Base-by-base conservation (phyloP, 306 rosid genomes). In the Psophocarpus tetragonolobus region DNA sequence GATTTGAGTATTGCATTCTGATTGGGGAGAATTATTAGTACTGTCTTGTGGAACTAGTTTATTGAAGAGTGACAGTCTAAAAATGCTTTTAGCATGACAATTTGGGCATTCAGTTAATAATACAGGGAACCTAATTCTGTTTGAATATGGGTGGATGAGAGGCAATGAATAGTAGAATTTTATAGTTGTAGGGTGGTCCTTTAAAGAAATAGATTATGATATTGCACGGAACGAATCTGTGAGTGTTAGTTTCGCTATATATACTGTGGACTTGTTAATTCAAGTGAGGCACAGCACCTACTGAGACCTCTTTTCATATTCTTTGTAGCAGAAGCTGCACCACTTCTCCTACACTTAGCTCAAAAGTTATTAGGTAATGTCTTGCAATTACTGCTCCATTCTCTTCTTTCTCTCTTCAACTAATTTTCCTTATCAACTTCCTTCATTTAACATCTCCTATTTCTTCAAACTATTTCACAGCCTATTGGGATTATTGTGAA, bases 171-270 rank as follows among this genome's bases (percentile, higher is more conserved):
- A 44, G 17, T 63, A 64, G 71, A 68, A 32, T 32, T 82, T 70
- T 78, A 56, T 61, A 1, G 44, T 61, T 61, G 64, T 67, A 48
- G 36, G 86, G 83, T 78, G 53, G 29, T 73, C 69, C 61, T 83
- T 78, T 78, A 83, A 83, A 83, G 86, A 57, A 45, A 58, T 42
- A 26, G 24, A 64, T 73, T 54, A n/a, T 54, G 39, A 66, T 78
- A 78, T 83, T 63, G 23, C 21, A 60, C 6, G 12, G 27, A 54
- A 18, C 68, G n/a, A 56, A 32, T 32, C 53, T 51, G 21, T 21
- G 13, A 9, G 6, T 20, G 3, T 26, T 14, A 15, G 10, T 48
- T 67, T 26, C 74, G 1, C 63, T 73, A 65, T 77, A 74, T 60
- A 83, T 78, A 68, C 56, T 53, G 44, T 18, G 20, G 41, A 26